Evolutionary conservation across 139 green algal genomes (phyloP).

Genomic region (Desmodesmus armatus): DNA sequence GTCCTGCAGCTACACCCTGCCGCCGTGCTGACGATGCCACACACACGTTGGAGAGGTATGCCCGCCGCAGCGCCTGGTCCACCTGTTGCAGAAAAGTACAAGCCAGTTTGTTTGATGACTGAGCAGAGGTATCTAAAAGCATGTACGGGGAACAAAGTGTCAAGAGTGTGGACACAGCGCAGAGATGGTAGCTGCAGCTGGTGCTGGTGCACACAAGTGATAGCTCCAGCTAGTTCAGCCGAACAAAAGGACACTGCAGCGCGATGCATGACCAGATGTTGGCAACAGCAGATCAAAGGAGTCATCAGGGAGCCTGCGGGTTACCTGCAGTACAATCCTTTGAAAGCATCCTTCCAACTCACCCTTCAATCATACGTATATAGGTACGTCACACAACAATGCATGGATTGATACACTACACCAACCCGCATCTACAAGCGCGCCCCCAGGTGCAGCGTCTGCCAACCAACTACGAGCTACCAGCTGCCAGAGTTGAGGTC

Average conservation of each 20-base stretch:
- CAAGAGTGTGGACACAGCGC: background rate
- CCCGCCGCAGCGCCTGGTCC: slow-evolving; percentile 37
- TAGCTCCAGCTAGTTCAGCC: too few relatives aligned
- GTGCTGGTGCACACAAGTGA: too few relatives aligned
- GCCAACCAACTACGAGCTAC: background rate
- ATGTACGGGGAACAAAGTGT: background rate
- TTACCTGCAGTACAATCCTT: too few relatives aligned
- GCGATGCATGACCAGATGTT: too few relatives aligned
- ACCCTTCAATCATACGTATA: background rate
- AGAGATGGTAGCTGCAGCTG: background rate
- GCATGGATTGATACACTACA: background rate
- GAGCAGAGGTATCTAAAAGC: background rate
- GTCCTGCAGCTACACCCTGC: slow-evolving; percentile 33
- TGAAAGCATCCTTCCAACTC: too few relatives aligned
- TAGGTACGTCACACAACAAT: background rate
- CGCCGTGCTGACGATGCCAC: slow-evolving; percentile 61
- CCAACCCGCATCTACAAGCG: background rate
- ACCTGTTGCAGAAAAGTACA: slow-evolving; percentile 8
- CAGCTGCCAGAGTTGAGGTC: background rate
- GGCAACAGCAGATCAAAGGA: too few relatives aligned
- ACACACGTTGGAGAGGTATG: slow-evolving; percentile 89
- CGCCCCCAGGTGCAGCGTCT: too few relatives aligned
- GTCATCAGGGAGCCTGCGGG: too few relatives aligned
- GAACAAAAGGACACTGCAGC: too few relatives aligned
- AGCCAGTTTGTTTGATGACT: background rate